phyloP scores from a whole-genome alignment of 2,329 filamentous ascomycete species.

The Botrytis paeoniae region DNA sequence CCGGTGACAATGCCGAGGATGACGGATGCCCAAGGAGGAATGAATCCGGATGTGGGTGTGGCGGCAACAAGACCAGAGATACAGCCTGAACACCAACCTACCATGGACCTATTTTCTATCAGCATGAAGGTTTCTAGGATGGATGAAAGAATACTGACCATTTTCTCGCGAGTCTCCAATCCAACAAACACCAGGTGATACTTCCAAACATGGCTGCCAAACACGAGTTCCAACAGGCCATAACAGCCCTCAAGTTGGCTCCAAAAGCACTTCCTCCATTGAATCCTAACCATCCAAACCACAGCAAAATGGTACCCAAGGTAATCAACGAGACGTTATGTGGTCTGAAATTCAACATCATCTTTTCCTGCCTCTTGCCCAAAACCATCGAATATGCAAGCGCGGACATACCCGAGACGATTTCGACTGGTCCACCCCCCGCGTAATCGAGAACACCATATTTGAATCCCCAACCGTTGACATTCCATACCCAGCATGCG shows the following conservation, averaged over 20 bases:
- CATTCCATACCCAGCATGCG: slow-evolving; percentile 95
- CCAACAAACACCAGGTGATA: slow-evolving; percentile 91
- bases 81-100: slow-evolving; percentile 69
- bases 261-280: slow-evolving; percentile 95
- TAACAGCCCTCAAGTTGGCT: slow-evolving; percentile 87
- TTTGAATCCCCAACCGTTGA: slow-evolving; percentile 86
- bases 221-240: slow-evolving; percentile 98
- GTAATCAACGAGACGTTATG: slow-evolving; percentile 98
- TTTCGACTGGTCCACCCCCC: slow-evolving; percentile 95
- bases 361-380: slow-evolving; percentile 93
- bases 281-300: slow-evolving; percentile 99
- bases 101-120: slow-evolving; percentile 59
- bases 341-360: slow-evolving; percentile 99
- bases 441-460: slow-evolving; percentile 96
- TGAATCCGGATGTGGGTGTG: slow-evolving; percentile 66
- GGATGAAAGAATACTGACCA: slow-evolving; percentile 38
- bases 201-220: slow-evolving; percentile 75
- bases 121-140: not conserved
- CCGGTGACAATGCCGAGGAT: slow-evolving; percentile 65
- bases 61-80: slow-evolving; percentile 70
- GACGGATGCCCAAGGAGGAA: slow-evolving; percentile 65
- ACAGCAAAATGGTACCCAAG: slow-evolving; percentile 89
- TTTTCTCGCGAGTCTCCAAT: slow-evolving; percentile 69
- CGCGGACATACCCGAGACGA: slow-evolving; percentile 87
- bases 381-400: slow-evolving; percentile 95